Evolutionary conservation across 2,329 filamentous ascomycete genomes (phyloP).

Genomic region (Metarhizium sp.): DNA sequence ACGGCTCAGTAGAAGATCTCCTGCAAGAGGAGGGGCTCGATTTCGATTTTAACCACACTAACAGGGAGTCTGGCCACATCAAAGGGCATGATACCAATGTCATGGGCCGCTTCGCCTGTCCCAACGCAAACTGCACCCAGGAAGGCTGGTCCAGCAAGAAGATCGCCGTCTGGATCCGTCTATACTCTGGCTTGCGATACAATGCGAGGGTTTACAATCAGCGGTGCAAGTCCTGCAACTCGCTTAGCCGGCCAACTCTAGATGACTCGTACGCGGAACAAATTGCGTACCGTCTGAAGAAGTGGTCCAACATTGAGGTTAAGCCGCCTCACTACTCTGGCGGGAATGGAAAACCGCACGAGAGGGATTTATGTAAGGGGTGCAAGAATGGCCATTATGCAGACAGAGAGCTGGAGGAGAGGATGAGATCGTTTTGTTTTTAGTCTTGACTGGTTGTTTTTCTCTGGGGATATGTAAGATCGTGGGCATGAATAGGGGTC

Average conservation of each 20-base stretch:
- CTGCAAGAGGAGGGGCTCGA: conserved; percentile 9
- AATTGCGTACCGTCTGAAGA: conserved; percentile 25
- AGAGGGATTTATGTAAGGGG: conserved; percentile 22
- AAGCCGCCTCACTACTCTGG: conserved; percentile 3
- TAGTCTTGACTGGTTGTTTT: conserved; percentile 4
- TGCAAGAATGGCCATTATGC: conserved; percentile 23
- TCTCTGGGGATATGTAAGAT: conserved; percentile 8
- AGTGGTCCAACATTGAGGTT: conserved; percentile 21
- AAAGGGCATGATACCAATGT: conserved; percentile 18
- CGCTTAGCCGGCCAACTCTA: conserved; percentile 16
- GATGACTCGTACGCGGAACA: conserved; percentile 24
- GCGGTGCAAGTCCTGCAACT: conserved; percentile 21
- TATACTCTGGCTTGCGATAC: conserved; percentile 20
- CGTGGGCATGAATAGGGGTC: too few species aligned
- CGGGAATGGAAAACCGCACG: conserved; percentile 12
- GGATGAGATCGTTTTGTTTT: neutral
- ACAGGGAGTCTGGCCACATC: conserved; percentile 7
- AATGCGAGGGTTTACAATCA: conserved; percentile 28
- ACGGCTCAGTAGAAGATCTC: conserved; percentile 8
- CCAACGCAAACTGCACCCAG: conserved; percentile 13
- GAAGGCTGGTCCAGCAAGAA: conserved; percentile 22
- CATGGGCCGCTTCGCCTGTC: conserved; percentile 24
- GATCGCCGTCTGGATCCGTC: conserved; percentile 24
- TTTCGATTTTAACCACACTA: conserved; percentile 14
- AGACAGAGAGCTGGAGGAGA: neutral